Evolutionary conservation across 2,329 filamentous ascomycete genomes (phyloP), one percentile per base, ranked within the genome.

Genomic region (Verticillium nubilum): DNA sequence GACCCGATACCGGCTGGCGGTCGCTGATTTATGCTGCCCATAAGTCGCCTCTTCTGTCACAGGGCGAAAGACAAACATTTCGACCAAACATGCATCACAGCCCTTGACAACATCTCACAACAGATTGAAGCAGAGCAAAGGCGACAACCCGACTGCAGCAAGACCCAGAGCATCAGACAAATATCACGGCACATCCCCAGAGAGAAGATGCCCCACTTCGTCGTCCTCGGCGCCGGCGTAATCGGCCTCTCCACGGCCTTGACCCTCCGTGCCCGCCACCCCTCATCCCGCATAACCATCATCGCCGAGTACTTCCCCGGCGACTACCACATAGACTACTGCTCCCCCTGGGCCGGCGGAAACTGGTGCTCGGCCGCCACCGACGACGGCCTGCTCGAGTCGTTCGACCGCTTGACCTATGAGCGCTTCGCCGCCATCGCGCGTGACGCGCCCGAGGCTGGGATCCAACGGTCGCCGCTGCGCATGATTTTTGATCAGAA

Each of bases 241-340:
- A 29, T 31, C 19, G 53, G 53, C n/a, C 28, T 54, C 6, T 19
- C 53, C 10, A 29, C 53, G 27, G 53, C 53, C 19, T 13, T 54
- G 53, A 47, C 42, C n/a, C 28, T 54, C 10, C 57, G 28, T 42
- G 53, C 54, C 35, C 29, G 55, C 3, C 55, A 57, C 50, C 61
- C 61, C 5, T 23, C 29, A 2, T 42, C 26, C 5, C 26, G 26
- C 37, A 56, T 96, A 64, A 92, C 90, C 0, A 79, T 96, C 35
- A 78, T 92, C 31, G 89, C 91, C 5, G 96, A 94, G 69, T 90
- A 96, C 71, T 95, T 97, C 89, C 93, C 93, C 0, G 93, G 93
- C 35, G 93, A 97, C 76, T 95, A 94, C 73, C 90, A 94, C 65
- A 88, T 93, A 65, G 89, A 96, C 78, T 97, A 97, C 72, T 88